Evolutionary conservation across 2,329 filamentous ascomycete genomes (phyloP).

Genomic region (Cryphonectria parasitica): DNA sequence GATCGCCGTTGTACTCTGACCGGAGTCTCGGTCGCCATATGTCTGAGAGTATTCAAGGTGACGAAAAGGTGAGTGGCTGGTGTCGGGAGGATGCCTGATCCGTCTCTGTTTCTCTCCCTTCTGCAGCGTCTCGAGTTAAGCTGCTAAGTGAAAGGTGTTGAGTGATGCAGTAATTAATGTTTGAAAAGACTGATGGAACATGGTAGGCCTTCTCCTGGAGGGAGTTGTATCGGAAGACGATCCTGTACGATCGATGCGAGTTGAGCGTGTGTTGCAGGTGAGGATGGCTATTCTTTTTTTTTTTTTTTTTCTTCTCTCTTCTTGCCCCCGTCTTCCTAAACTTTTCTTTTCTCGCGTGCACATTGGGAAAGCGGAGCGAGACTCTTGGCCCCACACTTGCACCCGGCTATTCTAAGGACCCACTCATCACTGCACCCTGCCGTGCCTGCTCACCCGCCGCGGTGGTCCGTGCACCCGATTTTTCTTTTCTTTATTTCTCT

Average conservation of each 20-base stretch:
- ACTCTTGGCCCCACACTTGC: not conserved
- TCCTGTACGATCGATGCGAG: slow-evolving; percentile 5
- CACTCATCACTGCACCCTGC: not conserved
- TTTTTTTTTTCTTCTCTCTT: not conserved
- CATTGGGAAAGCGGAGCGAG: not conserved
- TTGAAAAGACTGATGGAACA: slow-evolving; percentile 18
- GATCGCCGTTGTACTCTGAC: slow-evolving; percentile 23
- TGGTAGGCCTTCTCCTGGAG: slow-evolving; percentile 17
- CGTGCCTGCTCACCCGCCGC: not conserved
- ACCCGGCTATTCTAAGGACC: not conserved
- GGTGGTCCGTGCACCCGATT: slow-evolving; percentile 7
- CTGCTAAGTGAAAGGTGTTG: slow-evolving; percentile 9
- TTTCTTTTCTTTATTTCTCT: not conserved
- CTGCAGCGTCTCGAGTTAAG: not conserved
- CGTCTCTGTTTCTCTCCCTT: not conserved
- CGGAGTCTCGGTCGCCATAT: slow-evolving; percentile 28
- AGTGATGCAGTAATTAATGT: slow-evolving; percentile 6
- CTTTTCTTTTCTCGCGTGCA: not conserved
- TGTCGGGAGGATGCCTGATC: slow-evolving; percentile 13
- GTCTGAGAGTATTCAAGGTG: not conserved
- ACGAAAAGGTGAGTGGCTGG: not conserved
- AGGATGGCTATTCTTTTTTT: not conserved
- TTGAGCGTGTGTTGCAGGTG: not conserved
- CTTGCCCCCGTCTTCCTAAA: not conserved
- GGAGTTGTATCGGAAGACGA: slow-evolving; percentile 11